These are phyloP conservation scores for Tricholoma bakamatsutake DNA, from an alignment of 768 basidiomycete genomes.

Conservation along the genomic window DNA sequence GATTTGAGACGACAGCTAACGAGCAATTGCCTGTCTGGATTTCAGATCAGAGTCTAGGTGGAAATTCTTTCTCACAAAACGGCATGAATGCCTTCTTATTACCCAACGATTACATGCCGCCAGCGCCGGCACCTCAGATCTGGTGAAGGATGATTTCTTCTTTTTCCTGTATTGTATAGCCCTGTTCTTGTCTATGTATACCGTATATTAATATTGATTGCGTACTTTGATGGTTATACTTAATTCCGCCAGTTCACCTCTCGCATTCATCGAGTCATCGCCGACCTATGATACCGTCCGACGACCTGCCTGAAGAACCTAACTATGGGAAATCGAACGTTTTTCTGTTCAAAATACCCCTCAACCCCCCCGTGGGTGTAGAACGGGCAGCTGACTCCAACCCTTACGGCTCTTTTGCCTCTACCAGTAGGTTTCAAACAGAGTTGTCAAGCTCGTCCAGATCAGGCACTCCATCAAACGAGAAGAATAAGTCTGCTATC, in stretches of 20 bases:
- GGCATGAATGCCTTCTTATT: conserved; percentile 85
- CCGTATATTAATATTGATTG: neutral
- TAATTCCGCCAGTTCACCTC: too few species aligned
- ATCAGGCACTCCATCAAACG: neutral
- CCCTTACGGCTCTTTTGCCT: neutral
- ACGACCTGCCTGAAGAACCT: neutral
- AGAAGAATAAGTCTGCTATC: neutral
- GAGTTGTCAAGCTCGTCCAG: too few species aligned
- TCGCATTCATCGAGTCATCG: neutral
- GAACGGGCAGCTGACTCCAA: neutral
- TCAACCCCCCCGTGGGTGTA: neutral
- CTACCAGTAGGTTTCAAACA: neutral
- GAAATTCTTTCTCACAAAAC: conserved; percentile 67
- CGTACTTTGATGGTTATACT: too few species aligned
- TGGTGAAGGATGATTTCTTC: conserved; percentile 41
- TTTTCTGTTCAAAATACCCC: neutral
- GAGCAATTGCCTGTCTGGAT: conserved; percentile 85
- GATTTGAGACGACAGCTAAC: conserved; percentile 63
- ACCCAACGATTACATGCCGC: conserved; percentile 66
- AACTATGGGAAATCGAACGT: neutral
- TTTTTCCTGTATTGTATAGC: neutral
- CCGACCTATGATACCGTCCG: neutral
- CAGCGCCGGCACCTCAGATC: conserved; percentile 63
- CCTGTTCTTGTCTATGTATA: neutral
- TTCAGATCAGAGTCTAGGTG: conserved; percentile 77